A percentile compares a stretch with the other conserved stretches of the same genome.
phyloP scores from a whole-genome alignment of 345 rosid species.

The Melastoma malabathricum region DNA sequence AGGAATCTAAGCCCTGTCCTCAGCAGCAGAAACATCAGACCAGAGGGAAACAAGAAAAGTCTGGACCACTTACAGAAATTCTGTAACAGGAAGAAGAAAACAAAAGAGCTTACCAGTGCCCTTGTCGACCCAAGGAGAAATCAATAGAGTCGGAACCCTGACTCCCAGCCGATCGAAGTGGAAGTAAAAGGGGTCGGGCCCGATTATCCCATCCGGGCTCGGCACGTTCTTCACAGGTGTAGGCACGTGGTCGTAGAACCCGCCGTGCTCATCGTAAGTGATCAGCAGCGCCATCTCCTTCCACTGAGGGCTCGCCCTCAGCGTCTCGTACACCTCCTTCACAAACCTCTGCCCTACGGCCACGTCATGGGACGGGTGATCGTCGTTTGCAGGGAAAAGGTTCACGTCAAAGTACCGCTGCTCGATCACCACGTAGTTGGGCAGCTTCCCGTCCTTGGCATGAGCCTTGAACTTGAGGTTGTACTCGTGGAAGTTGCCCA shows the following conservation, averaged over 20 bases:
- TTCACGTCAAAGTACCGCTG: conserved; percentile 71
- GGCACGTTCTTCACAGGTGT: conserved; percentile 76
- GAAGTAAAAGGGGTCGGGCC: conserved; percentile 87
- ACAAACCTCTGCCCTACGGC: conserved; percentile 76
- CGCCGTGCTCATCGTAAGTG: conserved; percentile 95
- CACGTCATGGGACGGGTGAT: conserved; percentile 94
- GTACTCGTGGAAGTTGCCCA: conserved; percentile 56
- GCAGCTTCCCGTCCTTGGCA: conserved; percentile 60
- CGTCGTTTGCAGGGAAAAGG: conserved; percentile 72
- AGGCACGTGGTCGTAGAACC: conserved; percentile 94
- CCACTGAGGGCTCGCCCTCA: conserved; percentile 95
- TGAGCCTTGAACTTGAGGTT: conserved; percentile 47
- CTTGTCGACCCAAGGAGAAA: conserved; percentile 95
- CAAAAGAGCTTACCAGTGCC: conserved; percentile 51
- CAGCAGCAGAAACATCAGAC: no score
- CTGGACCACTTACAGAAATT: background rate
- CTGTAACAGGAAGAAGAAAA: background rate
- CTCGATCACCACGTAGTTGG: conserved; percentile 80
- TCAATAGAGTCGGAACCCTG: conserved; percentile 68
- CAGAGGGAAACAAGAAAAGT: background rate
- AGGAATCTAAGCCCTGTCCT: no score
- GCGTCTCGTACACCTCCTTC: conserved; percentile 88
- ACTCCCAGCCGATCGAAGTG: conserved; percentile 85
- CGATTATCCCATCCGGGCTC: conserved; percentile 80
- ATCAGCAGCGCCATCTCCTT: conserved; percentile 80